Conservation (phyloP, 2,329 filamentous ascomycete species). For the Penicillium corylophilum region DNA sequence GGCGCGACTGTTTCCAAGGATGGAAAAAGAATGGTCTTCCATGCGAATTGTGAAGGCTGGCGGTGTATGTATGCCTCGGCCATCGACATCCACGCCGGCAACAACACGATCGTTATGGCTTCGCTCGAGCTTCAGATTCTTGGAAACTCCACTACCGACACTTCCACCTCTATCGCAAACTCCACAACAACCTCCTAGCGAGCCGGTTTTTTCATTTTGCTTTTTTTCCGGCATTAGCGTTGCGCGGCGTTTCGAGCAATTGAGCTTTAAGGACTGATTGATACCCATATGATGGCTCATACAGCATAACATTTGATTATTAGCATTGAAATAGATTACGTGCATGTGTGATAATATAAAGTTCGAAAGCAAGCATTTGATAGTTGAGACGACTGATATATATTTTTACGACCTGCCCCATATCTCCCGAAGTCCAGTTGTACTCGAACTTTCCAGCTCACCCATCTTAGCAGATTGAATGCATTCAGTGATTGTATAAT, state of each 20-base stretch:
- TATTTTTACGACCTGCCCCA: not conserved
- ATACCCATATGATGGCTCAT: slow-evolving; percentile 10
- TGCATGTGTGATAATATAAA: not conserved
- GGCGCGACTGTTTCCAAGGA: slow-evolving; percentile 26
- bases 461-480: not conserved
- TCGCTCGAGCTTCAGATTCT: slow-evolving; percentile 6
- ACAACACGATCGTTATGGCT: slow-evolving; percentile 14
- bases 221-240: not conserved
- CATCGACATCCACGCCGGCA: slow-evolving; percentile 21
- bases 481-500: not conserved
- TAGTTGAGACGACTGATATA: not conserved
- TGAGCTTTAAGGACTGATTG: not conserved
- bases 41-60: slow-evolving; percentile 25
- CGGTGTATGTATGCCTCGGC: slow-evolving; percentile 30
- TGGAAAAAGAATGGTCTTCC: slow-evolving; percentile 31
- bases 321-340: slow-evolving; percentile 1
- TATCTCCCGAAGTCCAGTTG: too few species aligned
- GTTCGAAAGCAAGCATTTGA: too few species aligned
- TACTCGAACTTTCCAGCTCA: not conserved
- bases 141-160: not conserved
- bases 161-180: not conserved
- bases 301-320: not conserved
- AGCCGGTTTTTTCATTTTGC: not conserved
- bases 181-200: not conserved
- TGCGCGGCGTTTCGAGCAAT: slow-evolving; percentile 1